Evolutionary conservation across 768 basidiomycete species (phyloP).

Genomic region (Rhodotorula taiwanensis): DNA sequence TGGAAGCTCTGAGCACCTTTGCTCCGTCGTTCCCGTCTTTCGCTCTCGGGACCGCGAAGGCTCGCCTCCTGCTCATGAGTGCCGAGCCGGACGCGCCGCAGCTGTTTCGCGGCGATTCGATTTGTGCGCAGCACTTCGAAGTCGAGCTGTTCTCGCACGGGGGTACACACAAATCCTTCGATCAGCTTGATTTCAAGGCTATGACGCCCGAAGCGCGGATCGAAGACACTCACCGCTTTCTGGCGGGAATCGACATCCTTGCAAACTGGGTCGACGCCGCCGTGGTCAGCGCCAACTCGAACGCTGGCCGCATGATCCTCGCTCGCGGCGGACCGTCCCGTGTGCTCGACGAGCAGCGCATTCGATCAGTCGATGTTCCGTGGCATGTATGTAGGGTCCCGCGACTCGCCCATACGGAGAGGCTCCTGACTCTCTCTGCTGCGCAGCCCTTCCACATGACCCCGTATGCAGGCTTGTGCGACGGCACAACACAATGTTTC

Average conservation of each 20-base stretch:
- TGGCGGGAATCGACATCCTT: slow-evolving; percentile 6
- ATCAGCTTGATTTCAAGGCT: not conserved
- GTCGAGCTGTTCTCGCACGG: not conserved
- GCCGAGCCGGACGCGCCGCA: slow-evolving; percentile 3
- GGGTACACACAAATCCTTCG: slow-evolving; percentile 1
- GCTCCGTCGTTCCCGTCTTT: no score
- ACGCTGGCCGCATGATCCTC: slow-evolving; percentile 3
- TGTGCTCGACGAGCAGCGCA: not conserved
- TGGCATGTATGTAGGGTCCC: slow-evolving; percentile 13
- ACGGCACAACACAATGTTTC: no score
- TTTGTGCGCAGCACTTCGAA: not conserved
- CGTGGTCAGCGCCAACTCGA: slow-evolving; percentile 17
- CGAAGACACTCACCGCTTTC: not conserved
- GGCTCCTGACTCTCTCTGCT: not conserved
- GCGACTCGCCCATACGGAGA: no score
- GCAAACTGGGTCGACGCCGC: slow-evolving; percentile 16
- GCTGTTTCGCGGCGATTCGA: not conserved
- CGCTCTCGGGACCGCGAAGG: no score
- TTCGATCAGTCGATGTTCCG: slow-evolving; percentile 14
- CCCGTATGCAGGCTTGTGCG: no score
- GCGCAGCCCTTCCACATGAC: no score
- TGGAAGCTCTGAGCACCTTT: no score
- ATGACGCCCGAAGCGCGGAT: not conserved
- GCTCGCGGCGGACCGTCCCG: slow-evolving; percentile 1
- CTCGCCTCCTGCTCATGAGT: no score